phyloP scores from a whole-genome alignment of 2,329 filamentous ascomycete genomes.

The Fusarium proliferatum region DNA sequence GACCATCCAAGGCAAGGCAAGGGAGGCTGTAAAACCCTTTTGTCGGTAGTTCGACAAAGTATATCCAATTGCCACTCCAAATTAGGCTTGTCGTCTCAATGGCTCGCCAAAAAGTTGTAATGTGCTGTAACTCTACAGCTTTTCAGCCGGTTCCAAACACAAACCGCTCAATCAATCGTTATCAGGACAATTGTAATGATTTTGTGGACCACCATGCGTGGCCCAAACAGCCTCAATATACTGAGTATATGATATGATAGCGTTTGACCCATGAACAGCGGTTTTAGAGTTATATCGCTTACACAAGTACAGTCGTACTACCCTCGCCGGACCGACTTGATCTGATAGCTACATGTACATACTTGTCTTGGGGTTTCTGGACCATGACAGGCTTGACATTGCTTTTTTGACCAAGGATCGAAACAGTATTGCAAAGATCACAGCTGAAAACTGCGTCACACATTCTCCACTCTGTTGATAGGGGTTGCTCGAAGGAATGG shows the following conservation, averaged over 20 bases:
- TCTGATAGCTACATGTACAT: not conserved
- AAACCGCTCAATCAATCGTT: not conserved
- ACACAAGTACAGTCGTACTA: not conserved
- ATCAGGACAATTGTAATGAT: not conserved
- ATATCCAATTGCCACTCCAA: slow-evolving; percentile 9
- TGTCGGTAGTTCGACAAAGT: slow-evolving; percentile 20
- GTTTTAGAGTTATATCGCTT: not conserved
- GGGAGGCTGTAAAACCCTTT: slow-evolving; percentile 32
- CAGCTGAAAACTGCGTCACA: slow-evolving; percentile 35
- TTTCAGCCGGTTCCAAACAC: slow-evolving; percentile 13
- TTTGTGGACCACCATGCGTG: not conserved
- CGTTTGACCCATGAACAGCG: not conserved
- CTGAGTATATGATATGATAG: not conserved
- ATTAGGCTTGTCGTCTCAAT: slow-evolving; percentile 7
- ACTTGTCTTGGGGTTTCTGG: slow-evolving; percentile 11
- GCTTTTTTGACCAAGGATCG: slow-evolving; percentile 24
- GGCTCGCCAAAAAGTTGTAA: not conserved
- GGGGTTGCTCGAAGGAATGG: slow-evolving; percentile 35
- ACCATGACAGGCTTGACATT: slow-evolving; percentile 18
- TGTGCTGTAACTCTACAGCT: slow-evolving; percentile 7
- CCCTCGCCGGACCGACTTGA: not conserved
- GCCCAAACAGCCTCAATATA: not conserved
- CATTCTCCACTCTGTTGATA: slow-evolving; percentile 13
- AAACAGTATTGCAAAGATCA: slow-evolving; percentile 10
- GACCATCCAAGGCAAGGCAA: slow-evolving; percentile 14